Base-by-base conservation (phyloP, 164 flowering plant species). In the Umbilicus rupestris region DNA sequence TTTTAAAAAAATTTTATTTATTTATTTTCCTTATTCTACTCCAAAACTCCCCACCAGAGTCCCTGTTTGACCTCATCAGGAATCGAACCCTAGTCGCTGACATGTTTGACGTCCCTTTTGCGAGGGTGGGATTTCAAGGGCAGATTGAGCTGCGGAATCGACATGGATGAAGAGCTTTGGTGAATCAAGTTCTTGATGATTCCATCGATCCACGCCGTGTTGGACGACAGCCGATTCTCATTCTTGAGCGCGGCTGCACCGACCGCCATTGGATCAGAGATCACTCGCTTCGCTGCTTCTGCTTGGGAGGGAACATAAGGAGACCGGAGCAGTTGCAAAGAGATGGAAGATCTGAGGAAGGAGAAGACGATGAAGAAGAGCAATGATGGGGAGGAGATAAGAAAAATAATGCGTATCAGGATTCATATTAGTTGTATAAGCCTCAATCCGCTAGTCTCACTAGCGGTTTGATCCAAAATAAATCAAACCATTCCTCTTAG, bases 71-170 rank as follows among this genome's bases (percentile, higher is more conserved):
- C n/a, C n/a, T n/a, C n/a, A n/a, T n/a, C n/a, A n/a, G n/a, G n/a
- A n/a, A n/a, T n/a, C n/a, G n/a, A n/a, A n/a, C n/a, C n/a, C n/a
- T n/a, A n/a, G n/a, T n/a, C n/a, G n/a, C n/a, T n/a, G n/a, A n/a
- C n/a, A n/a, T n/a, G n/a, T n/a, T n/a, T n/a, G n/a, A n/a, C n/a
- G n/a, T n/a, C n/a, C n/a, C n/a, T n/a, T n/a, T n/a, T 17, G 92
- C 99, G 15, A 94, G 89, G 67, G 73, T 77, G 0, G 97, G 96
- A 68, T 91, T 94, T 74, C 96, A 91, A 55, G 99, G 99, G 63
- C 76, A 80, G 66, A 91, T 91, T 87, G 31, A 94, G 85, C 75
- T 94, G 99, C 50, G 94, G 90, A 22, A 94, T 80, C 5, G 97
- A 87, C 16, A 87, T 84, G 59, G 68, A 64, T 45, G 81, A 71